A percentile compares a stretch with the other conserved stretches of the same genome.
These are phyloP conservation scores for Pinus albicaulis DNA, from an alignment of 75 land plant genomes.

Conservation along the genomic window DNA sequence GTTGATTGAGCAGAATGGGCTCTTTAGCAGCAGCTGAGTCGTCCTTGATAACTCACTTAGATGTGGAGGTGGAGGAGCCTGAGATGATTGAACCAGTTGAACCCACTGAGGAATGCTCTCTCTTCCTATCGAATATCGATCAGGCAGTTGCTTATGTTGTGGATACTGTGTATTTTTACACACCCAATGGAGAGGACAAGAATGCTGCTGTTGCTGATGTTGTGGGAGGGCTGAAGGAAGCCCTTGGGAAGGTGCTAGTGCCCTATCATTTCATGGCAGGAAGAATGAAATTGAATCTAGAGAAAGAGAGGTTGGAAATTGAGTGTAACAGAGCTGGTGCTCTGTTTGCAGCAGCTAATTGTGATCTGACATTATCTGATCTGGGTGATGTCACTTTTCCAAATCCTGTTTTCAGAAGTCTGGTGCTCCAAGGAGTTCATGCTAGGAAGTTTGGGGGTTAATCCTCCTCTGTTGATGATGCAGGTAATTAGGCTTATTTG, in stretches of 20 bases:
- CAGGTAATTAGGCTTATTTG: too few species aligned
- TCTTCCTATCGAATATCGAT: constrained; percentile 64
- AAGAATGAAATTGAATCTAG: constrained; percentile 11
- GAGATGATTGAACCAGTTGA: constrained; percentile 15
- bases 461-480: too few species aligned
- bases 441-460: too few species aligned
- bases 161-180: constrained; percentile 56
- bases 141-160: constrained; percentile 45
- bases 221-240: constrained; percentile 7
- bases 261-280: constrained; percentile 58
- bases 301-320: constrained; percentile 21
- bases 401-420: constrained; percentile 27
- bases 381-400: constrained; percentile 24
- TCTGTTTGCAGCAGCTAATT: constrained; percentile 20
- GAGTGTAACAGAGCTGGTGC: constrained; percentile 38
- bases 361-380: constrained; percentile 16
- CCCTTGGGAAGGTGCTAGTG: constrained; percentile 22
- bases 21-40: background rate
- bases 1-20: background rate
- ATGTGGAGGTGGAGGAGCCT: constrained; percentile 4
- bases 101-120: constrained; percentile 20
- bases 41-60: background rate
- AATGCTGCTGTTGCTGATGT: background rate
- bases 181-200: constrained; percentile 3
- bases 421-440: constrained; percentile 5